phyloP scores from a whole-genome alignment of 148 eudicot species.

The Diospyros kaki region DNA sequence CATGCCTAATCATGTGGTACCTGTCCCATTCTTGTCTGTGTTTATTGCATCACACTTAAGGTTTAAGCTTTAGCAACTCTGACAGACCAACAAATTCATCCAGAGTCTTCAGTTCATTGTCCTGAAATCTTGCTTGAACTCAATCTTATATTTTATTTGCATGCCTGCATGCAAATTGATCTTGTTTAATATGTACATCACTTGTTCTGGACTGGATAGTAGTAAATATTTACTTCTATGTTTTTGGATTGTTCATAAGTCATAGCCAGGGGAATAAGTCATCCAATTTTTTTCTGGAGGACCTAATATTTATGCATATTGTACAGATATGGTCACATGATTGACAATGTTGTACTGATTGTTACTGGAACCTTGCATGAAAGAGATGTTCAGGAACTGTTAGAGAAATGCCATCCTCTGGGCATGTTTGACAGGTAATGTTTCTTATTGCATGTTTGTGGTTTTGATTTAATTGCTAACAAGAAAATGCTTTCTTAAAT shows the following conservation, averaged over 20 bases:
- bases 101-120: neutral
- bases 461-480: conserved; percentile 16
- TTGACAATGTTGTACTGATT: conserved; percentile 95
- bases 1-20: neutral
- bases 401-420: conserved; percentile 95
- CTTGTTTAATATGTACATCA: neutral
- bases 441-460: conserved; percentile 4
- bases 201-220: neutral
- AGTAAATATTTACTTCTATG: neutral
- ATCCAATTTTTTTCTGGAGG: neutral
- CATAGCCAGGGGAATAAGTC: neutral
- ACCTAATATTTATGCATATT: conserved; percentile 10
- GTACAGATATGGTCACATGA: conserved; percentile 93
- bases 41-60: neutral
- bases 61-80: neutral
- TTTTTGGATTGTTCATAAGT: neutral
- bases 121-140: neutral
- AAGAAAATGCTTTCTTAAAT: conserved; percentile 1
- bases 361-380: conserved; percentile 99
- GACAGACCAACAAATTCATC: neutral
- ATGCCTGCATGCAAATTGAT: neutral
- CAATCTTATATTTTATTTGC: neutral
- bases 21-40: neutral
- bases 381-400: conserved; percentile 94
- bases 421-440: conserved; percentile 96